phyloP scores from a whole-genome alignment of 2,329 filamentous ascomycete genomes.

The Calonectria pauciramosa region DNA sequence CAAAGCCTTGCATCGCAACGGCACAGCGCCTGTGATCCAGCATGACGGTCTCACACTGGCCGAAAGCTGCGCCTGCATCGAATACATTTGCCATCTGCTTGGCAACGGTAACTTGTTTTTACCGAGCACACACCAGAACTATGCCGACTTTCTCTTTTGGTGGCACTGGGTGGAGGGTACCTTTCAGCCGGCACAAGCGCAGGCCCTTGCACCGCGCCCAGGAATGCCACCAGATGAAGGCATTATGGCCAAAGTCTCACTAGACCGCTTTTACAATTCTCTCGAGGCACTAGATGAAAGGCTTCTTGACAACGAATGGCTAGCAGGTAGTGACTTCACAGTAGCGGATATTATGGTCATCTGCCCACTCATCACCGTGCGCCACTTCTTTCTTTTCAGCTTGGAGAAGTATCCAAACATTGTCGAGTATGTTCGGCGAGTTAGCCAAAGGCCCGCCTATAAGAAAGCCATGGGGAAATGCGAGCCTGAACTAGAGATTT shows the following conservation, averaged over 20 bases:
- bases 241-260: conserved; percentile 45
- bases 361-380: conserved; percentile 72
- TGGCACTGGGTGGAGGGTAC: conserved; percentile 69
- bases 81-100: conserved; percentile 72
- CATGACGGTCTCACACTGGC: conserved; percentile 66
- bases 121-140: conserved; percentile 60
- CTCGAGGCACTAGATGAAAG: conserved; percentile 66
- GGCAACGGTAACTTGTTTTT: conserved; percentile 64
- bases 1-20: conserved; percentile 58
- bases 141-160: conserved; percentile 75
- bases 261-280: conserved; percentile 51
- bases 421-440: conserved; percentile 59
- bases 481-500: conserved; percentile 59
- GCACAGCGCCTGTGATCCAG: conserved; percentile 72
- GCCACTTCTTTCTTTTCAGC: conserved; percentile 63
- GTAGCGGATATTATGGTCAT: conserved; percentile 76
- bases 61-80: conserved; percentile 71
- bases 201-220: conserved; percentile 52
- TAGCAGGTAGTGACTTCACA: conserved; percentile 74
- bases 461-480: conserved; percentile 61
- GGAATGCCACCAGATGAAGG: conserved; percentile 34
- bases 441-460: conserved; percentile 61
- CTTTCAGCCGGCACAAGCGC: conserved; percentile 55
- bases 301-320: conserved; percentile 62
- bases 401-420: conserved; percentile 58